Percentiles rank a stretch among this genome's conserved stretches.
Conservation (phyloP, 1,139 yeast genomes). For the Diutina rugosa region DNA sequence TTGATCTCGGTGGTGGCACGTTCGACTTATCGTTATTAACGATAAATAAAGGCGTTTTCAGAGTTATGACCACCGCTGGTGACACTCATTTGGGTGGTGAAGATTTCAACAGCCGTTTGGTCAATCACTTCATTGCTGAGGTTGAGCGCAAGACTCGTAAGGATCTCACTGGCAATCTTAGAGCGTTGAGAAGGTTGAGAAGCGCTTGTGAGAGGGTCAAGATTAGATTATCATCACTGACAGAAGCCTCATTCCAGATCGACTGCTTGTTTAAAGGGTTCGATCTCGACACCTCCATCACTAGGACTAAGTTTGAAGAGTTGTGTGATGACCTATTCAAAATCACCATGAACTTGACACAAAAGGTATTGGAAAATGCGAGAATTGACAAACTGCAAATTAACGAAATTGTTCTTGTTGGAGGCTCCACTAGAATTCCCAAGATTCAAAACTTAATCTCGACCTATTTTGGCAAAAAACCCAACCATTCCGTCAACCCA, state of each 20-base stretch:
- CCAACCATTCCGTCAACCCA: constrained; percentile 92
- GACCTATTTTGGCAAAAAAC: constrained; percentile 85
- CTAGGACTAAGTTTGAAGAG: constrained; percentile 93
- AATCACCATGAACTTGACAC: constrained; percentile 86
- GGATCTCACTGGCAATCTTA: constrained; percentile 61
- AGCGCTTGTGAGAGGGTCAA: constrained; percentile 96
- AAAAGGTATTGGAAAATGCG: constrained; percentile 82
- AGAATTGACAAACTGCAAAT: constrained; percentile 32
- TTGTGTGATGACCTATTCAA: constrained; percentile 76
- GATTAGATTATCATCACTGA: constrained; percentile 85
- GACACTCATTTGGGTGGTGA: constrained; percentile 65
- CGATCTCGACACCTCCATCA: constrained; percentile 52
- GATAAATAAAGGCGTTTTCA: constrained; percentile 40
- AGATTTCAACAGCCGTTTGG: constrained; percentile 12
- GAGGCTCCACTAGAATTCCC: constrained; percentile 98
- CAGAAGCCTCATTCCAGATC: constrained; percentile 82
- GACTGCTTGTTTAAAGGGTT: constrained; percentile 93
- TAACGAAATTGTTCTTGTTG: constrained; percentile 88
- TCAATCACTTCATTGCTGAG: constrained; percentile 19
- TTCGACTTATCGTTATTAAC: constrained; percentile 37
- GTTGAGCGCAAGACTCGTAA: constrained; percentile 82
- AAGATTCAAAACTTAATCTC: constrained; percentile 88
- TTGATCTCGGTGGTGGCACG: constrained; percentile 43
- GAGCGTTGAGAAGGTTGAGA: constrained; percentile 81
- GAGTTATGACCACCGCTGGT: constrained; percentile 40